Evolutionary conservation across 2,329 filamentous ascomycete genomes (phyloP).

Genomic region (Arthrinium phaeospermum): DNA sequence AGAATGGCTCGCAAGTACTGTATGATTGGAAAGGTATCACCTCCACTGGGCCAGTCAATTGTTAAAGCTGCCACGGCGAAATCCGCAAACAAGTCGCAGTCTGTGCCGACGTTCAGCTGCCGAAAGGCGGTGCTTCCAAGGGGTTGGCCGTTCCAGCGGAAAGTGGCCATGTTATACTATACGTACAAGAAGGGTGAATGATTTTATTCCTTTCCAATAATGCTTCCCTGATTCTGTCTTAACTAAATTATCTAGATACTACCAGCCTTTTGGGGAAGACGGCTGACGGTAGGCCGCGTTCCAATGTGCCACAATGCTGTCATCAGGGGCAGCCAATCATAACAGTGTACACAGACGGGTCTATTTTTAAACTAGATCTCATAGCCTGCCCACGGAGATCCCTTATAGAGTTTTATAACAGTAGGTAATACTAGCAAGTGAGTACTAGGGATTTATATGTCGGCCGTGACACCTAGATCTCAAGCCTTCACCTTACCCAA

Average conservation of each 20-base stretch:
- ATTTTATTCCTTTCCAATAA: neutral
- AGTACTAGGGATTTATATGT: neutral
- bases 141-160: neutral
- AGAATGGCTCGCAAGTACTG: neutral
- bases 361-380: neutral
- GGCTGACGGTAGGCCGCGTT: neutral
- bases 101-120: neutral
- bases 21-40: neutral
- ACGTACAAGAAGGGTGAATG: neutral
- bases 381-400: neutral
- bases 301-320: neutral
- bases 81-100: neutral
- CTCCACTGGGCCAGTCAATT: neutral
- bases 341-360: neutral
- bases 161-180: neutral
- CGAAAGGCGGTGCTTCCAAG: neutral
- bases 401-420: neutral
- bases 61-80: neutral
- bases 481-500: slow-evolving; percentile 35
- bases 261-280: neutral
- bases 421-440: neutral
- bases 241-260: neutral
- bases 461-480: neutral
- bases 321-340: neutral
- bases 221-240: neutral